phyloP scores from a whole-genome alignment of 164 flowering plant species.

The Chimonanthus praecox region DNA sequence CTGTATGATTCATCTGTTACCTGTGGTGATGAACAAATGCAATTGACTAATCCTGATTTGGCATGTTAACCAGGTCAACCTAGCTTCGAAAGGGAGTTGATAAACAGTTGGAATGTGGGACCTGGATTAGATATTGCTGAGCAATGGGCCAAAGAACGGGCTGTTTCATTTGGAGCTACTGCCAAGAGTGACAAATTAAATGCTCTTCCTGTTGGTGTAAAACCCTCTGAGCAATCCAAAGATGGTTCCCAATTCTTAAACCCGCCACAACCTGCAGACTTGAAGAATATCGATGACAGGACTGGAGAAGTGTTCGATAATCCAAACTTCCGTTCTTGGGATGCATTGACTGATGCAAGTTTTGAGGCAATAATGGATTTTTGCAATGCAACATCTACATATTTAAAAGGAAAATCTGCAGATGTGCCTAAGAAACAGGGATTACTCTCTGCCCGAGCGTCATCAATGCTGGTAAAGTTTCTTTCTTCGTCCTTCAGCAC shows the following conservation, averaged over 20 bases:
- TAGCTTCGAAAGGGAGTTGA: conserved; percentile 55
- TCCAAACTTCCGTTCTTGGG: conserved; percentile 33
- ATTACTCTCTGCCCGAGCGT: conserved; percentile 72
- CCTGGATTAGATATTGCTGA: conserved; percentile 45
- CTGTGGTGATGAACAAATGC: not conserved
- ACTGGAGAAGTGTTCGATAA: conserved; percentile 16
- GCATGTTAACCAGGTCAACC: conserved; percentile 28
- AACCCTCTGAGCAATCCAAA: conserved; percentile 33
- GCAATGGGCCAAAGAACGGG: conserved; percentile 50
- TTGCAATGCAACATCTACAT: conserved; percentile 34
- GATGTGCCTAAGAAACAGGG: conserved; percentile 61
- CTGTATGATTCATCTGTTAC: conserved; percentile 4
- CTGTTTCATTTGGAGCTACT: conserved; percentile 25
- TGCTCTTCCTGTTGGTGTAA: conserved; percentile 81
- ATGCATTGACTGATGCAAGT: conserved; percentile 43
- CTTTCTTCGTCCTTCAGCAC: not conserved
- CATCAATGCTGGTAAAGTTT: conserved; percentile 85
- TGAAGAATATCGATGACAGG: conserved; percentile 21
- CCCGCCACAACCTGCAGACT: conserved; percentile 16
- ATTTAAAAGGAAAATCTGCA: conserved; percentile 29
- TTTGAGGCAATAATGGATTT: conserved; percentile 41
- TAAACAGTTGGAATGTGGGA: conserved; percentile 44
- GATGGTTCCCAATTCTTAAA: conserved; percentile 18
- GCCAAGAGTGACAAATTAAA: conserved; percentile 34
- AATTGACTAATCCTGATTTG: conserved; percentile 2